Percentiles rank a stretch among this genome's conserved stretches.
Conservation (phyloP, 2,329 filamentous ascomycete species). For the Talaromyces islandicus region DNA sequence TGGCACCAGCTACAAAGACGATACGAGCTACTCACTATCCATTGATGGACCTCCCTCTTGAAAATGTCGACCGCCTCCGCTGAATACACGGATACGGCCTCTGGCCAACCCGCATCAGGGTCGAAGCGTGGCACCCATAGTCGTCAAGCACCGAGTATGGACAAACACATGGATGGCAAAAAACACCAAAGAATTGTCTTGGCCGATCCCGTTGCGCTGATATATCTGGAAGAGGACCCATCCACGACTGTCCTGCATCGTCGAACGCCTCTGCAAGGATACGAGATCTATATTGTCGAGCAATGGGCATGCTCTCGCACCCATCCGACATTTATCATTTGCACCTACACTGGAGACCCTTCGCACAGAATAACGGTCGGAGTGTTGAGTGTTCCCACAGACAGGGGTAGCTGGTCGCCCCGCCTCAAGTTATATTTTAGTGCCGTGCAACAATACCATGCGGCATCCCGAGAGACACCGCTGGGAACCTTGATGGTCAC, state of each 20-base stretch:
- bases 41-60: background rate
- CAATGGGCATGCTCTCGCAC: constrained; percentile 94
- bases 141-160: constrained; percentile 14
- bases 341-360: constrained; percentile 84
- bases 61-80: constrained; percentile 13
- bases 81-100: constrained; percentile 19
- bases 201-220: constrained; percentile 60
- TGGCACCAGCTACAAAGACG: background rate
- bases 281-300: constrained; percentile 90
- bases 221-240: constrained; percentile 79
- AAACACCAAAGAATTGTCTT: constrained; percentile 56
- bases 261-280: constrained; percentile 65
- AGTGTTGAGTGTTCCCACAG: constrained; percentile 73
- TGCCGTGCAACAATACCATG: constrained; percentile 78
- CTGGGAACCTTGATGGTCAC: constrained; percentile 88
- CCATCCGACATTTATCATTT: constrained; percentile 86
- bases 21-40: constrained; percentile 11
- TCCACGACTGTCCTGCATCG: constrained; percentile 69
- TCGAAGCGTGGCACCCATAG: constrained; percentile 23
- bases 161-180: constrained; percentile 17
- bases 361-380: constrained; percentile 72
- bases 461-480: constrained; percentile 72
- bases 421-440: constrained; percentile 78
- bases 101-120: constrained; percentile 16
- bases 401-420: constrained; percentile 74